A percentile compares a stretch with the other conserved stretches of the same genome.
Evolutionary conservation across 257 asterid species (phyloP).

Genomic region (Echites panduratus): DNA sequence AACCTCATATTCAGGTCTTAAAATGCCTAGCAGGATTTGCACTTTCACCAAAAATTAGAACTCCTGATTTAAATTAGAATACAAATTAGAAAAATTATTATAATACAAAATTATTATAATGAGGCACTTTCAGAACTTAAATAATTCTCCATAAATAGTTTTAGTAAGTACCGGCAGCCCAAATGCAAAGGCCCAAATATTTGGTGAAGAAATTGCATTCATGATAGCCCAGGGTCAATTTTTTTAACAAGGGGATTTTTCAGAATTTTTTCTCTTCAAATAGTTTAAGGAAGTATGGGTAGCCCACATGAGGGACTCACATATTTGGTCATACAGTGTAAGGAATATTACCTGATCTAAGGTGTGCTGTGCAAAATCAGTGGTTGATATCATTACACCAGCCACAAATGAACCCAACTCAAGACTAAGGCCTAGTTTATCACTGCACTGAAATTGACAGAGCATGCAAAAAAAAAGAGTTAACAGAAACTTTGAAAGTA

Average conservation of each 20-base stretch:
- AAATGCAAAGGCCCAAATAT: neutral
- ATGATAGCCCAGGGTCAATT: neutral
- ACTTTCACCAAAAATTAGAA: neutral
- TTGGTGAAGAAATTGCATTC: neutral
- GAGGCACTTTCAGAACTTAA: neutral
- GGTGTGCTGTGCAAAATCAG: slow-evolving; percentile 81
- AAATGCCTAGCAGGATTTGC: neutral
- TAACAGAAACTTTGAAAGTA: neutral
- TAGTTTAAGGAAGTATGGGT: too few species aligned
- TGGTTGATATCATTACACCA: slow-evolving; percentile 91
- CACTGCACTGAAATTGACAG: slow-evolving; percentile 78
- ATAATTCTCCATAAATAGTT: neutral
- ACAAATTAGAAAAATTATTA: neutral
- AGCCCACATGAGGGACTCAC: too few species aligned
- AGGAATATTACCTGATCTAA: slow-evolving; percentile 55
- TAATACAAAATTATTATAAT: neutral
- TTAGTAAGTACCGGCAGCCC: neutral
- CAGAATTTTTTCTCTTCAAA: neutral
- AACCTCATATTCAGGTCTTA: neutral
- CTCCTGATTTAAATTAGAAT: neutral
- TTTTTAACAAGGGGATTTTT: too few species aligned
- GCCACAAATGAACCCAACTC: slow-evolving; percentile 92
- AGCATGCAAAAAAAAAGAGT: slow-evolving; percentile 14
- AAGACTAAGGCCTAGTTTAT: slow-evolving; percentile 91
- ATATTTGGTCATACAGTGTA: neutral